These are phyloP conservation scores for Ophiostoma sp. DNA, from an alignment of 2,329 filamentous ascomycete genomes.

Conservation along the genomic window DNA sequence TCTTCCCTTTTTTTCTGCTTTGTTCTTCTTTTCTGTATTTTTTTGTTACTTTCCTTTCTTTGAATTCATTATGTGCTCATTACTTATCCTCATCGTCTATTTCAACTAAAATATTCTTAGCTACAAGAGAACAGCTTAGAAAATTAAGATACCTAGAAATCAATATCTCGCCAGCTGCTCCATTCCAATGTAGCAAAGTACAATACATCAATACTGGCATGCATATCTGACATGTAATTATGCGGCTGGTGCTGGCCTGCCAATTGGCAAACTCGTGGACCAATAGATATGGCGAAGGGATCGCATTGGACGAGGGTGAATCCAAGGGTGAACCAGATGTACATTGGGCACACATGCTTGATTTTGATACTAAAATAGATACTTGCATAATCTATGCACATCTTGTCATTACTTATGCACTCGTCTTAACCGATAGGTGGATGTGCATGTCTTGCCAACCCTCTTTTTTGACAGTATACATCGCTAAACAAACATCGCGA, in stretches of 20 bases:
- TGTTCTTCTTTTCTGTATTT: neutral
- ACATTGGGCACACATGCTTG: neutral
- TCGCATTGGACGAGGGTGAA: neutral
- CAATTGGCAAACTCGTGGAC: neutral
- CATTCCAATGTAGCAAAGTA: neutral
- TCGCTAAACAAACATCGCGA: too few relatives aligned
- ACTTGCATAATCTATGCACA: neutral
- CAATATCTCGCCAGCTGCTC: neutral
- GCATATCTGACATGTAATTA: slow-evolving; percentile 9
- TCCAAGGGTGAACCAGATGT: neutral
- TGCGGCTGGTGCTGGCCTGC: slow-evolving; percentile 10
- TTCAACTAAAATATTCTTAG: too few relatives aligned
- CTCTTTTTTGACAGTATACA: too few relatives aligned
- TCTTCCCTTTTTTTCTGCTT: too few relatives aligned
- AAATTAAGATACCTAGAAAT: neutral
- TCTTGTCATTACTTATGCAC: neutral
- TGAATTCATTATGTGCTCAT: too few relatives aligned
- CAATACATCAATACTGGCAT: neutral
- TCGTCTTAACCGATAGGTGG: neutral
- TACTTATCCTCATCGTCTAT: too few relatives aligned
- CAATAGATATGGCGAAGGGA: neutral
- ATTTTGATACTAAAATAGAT: neutral
- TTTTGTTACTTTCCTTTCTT: too few relatives aligned
- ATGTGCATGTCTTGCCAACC: neutral
- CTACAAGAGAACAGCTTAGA: too few relatives aligned